These are phyloP conservation scores for Starmerella bacillaris DNA, from an alignment of 805 yeast genomes.

Conservation along the genomic window DNA sequence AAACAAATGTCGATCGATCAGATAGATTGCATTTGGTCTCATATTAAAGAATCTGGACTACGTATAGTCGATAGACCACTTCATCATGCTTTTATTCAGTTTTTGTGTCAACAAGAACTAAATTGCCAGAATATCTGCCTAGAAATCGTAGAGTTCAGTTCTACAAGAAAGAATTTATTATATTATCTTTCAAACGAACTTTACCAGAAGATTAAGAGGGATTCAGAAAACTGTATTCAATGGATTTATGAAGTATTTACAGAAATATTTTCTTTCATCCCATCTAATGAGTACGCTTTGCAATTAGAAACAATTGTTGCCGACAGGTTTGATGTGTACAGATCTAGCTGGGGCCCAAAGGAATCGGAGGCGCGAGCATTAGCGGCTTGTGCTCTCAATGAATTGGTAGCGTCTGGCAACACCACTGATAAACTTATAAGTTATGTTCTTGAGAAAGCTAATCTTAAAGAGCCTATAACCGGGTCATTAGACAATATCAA, in stretches of 20 bases:
- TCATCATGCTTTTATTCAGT: constrained; percentile 39
- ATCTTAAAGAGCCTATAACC: constrained; percentile 3
- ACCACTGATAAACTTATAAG: constrained; percentile 21
- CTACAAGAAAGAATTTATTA: constrained; percentile 49
- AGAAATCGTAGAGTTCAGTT: constrained; percentile 19
- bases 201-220: constrained; percentile 11
- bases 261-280: constrained; percentile 31
- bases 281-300: constrained; percentile 39
- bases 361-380: constrained; percentile 22
- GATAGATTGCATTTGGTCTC: constrained; percentile 34
- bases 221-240: constrained; percentile 3
- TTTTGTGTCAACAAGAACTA: constrained; percentile 23
- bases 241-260: constrained; percentile 41
- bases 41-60: constrained; percentile 39
- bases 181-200: constrained; percentile 39
- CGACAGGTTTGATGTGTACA: constrained; percentile 20
- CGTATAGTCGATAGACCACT: constrained; percentile 46
- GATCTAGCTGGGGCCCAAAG: constrained; percentile 25
- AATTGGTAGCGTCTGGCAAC: neutral
- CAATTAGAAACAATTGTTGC: constrained; percentile 42
- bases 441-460: constrained; percentile 33
- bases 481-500: constrained; percentile 29
- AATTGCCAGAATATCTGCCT: constrained; percentile 13
- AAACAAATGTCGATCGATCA: constrained; percentile 20
- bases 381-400: constrained; percentile 24